phyloP scores from a whole-genome alignment of 1,284 basidiomycete genomes.

The Melampsora occidentalis region DNA sequence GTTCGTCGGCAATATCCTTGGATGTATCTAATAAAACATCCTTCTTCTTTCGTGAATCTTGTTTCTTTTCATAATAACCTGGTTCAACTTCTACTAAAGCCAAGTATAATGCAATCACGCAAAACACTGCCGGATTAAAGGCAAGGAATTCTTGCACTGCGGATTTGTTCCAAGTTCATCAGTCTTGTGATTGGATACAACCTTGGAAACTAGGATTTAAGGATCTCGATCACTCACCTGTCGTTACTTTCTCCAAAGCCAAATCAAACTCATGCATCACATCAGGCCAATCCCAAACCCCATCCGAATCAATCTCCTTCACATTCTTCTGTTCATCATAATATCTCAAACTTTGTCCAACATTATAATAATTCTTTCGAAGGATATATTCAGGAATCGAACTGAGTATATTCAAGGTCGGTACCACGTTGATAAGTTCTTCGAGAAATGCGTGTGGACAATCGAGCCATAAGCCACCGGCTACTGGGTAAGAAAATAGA shows the following conservation, averaged over 20 bases:
- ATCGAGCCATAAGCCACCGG: slow-evolving; percentile 40
- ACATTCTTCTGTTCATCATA: background rate
- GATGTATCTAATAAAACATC: background rate
- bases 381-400: slow-evolving; percentile 13
- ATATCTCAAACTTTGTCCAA: background rate
- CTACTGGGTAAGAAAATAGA: slow-evolving; percentile 38
- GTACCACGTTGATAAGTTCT: slow-evolving; percentile 26
- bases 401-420: slow-evolving; percentile 17
- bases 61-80: slow-evolving; percentile 31
- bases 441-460: slow-evolving; percentile 34
- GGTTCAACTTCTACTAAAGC: slow-evolving; percentile 31
- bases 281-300: slow-evolving; percentile 38
- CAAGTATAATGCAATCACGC: slow-evolving; percentile 37
- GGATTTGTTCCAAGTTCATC: background rate
- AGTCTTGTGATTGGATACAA: background rate
- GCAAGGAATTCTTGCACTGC: slow-evolving; percentile 33
- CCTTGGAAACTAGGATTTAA: background rate
- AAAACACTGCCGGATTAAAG: slow-evolving; percentile 37
- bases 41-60: background rate
- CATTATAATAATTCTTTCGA: background rate
- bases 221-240: background rate
- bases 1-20: background rate
- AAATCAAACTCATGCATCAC: slow-evolving; percentile 28
- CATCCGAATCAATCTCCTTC: slow-evolving; percentile 11
- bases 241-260: slow-evolving; percentile 30